phyloP scores from a whole-genome alignment of 202 grass and related monocot genomes.

The Bolboschoenoplectus hybrid region DNA sequence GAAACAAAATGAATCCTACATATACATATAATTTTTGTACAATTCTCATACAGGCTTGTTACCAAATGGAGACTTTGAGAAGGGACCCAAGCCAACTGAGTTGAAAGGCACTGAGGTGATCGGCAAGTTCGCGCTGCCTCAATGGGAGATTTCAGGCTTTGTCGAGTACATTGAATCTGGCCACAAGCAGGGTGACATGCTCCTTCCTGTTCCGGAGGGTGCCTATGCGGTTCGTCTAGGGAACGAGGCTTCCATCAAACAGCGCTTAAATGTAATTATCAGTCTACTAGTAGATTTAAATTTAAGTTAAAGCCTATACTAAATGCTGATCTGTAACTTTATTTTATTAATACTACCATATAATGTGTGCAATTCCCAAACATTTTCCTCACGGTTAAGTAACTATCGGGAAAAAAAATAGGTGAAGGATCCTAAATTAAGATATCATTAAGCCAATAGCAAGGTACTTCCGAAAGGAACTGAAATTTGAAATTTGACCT shows the following conservation, averaged over 20 bases:
- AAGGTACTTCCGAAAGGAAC: background rate
- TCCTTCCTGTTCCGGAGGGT: conserved; percentile 89
- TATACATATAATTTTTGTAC: background rate
- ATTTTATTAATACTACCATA: background rate
- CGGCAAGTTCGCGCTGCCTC: conserved; percentile 58
- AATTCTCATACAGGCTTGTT: conserved; percentile 46
- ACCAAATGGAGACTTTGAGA: conserved; percentile 94
- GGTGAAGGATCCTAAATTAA: background rate
- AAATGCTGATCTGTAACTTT: background rate
- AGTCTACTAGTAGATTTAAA: background rate
- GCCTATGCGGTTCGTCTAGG: conserved; percentile 79
- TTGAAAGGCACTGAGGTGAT: conserved; percentile 77
- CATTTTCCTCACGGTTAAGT: background rate
- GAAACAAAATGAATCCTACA: background rate
- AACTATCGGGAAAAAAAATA: background rate
- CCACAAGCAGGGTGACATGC: conserved; percentile 97
- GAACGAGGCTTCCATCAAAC: conserved; percentile 85
- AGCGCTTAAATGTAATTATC: conserved; percentile 52
- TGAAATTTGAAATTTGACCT: conserved; percentile 5
- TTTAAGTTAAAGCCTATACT: conserved; percentile 13
- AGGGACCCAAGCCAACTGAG: conserved; percentile 53
- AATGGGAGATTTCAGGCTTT: conserved; percentile 74
- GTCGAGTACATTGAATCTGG: conserved; percentile 99
- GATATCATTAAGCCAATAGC: background rate
- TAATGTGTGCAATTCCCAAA: background rate